Percentiles rank a stretch among this genome's conserved stretches.
Evolutionary conservation across 768 basidiomycete genomes (phyloP).

Genomic region (Trametopsis cervina): DNA sequence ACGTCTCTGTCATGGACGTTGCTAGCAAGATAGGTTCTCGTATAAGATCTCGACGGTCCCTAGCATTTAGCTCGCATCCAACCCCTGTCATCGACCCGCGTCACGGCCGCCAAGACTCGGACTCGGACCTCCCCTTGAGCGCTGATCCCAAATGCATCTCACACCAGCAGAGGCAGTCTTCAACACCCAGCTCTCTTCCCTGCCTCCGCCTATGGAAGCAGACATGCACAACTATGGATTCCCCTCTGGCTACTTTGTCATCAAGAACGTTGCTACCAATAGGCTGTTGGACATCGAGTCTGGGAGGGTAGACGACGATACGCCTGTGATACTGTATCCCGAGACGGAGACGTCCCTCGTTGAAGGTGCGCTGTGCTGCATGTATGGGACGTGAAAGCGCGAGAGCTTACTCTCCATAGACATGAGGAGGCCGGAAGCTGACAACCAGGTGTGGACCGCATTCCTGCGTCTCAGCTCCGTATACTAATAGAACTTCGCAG

Average conservation of each 20-base stretch:
- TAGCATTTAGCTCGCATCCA: too few species aligned
- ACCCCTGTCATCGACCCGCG: too few species aligned
- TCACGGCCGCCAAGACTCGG: too few species aligned
- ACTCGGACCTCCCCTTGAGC: too few species aligned
- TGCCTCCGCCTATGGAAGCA: conserved; percentile 15
- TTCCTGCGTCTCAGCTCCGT: neutral
- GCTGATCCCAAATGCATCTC: conserved; percentile 17
- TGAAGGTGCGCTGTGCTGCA: conserved; percentile 43
- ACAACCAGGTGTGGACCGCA: conserved; percentile 55
- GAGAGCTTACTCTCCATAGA: too few species aligned
- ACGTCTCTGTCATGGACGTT: too few species aligned
- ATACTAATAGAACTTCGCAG: too few species aligned
- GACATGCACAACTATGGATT: conserved; percentile 25
- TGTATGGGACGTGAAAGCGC: too few species aligned
- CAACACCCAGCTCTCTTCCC: conserved; percentile 13
- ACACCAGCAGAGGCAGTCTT: conserved; percentile 11
- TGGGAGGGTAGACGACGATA: conserved; percentile 52
- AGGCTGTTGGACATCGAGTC: conserved; percentile 51
- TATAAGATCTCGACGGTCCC: too few species aligned
- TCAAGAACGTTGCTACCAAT: conserved; percentile 46
- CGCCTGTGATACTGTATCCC: conserved; percentile 58
- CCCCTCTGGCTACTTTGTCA: conserved; percentile 51
- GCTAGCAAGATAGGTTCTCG: too few species aligned
- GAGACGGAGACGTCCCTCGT: conserved; percentile 73
- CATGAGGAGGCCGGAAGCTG: conserved; percentile 57